Evolutionary conservation across 495 filamentous ascomycete genomes (phyloP).

Genomic region (Staphylotrichum tortipilum): DNA sequence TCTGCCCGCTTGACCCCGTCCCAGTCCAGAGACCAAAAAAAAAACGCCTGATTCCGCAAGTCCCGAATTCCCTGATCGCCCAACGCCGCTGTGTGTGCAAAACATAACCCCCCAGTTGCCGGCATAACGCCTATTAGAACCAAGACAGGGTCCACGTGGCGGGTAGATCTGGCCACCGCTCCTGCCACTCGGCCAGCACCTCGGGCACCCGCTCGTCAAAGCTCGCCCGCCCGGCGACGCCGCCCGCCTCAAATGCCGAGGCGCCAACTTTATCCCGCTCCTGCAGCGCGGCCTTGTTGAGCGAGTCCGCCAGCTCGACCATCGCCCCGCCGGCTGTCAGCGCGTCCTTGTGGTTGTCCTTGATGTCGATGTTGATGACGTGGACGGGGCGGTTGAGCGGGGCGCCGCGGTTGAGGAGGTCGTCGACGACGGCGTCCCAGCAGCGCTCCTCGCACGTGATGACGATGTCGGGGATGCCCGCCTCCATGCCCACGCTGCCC

Average conservation of each 20-base stretch:
- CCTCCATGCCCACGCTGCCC: constrained; percentile 72
- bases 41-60: neutral
- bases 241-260: constrained; percentile 59
- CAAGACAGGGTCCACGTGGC: constrained; percentile 92
- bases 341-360: constrained; percentile 96
- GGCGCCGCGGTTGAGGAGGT: constrained; percentile 74
- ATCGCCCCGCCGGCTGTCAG: constrained; percentile 85
- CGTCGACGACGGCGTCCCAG: constrained; percentile 97
- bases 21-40: too few species aligned
- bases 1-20: neutral
- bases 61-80: neutral
- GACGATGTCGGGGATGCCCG: constrained; percentile 85
- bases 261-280: constrained; percentile 60
- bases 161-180: constrained; percentile 82
- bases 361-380: constrained; percentile 96
- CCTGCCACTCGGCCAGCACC: constrained; percentile 92
- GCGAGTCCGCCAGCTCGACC: constrained; percentile 74
- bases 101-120: neutral
- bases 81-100: constrained; percentile 1
- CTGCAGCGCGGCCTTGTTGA: constrained; percentile 74
- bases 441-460: constrained; percentile 97
- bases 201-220: constrained; percentile 95
- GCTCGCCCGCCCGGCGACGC: constrained; percentile 54
- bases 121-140: constrained; percentile 50
- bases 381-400: constrained; percentile 86